phyloP scores from a whole-genome alignment of 441 rosid genomes.

The Erysimum cheiri region DNA sequence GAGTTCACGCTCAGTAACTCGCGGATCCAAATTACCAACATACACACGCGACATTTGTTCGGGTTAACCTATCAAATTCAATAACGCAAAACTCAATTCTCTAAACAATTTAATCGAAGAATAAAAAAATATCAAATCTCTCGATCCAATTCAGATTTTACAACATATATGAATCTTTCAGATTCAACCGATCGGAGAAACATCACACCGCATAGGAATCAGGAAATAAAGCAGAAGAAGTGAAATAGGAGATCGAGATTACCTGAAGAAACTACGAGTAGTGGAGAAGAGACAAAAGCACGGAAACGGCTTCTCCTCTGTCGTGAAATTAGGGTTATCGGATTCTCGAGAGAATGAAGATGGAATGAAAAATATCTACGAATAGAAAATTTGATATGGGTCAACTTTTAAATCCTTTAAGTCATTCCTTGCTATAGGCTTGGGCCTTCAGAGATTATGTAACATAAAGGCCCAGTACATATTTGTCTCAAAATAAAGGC shows the following conservation, averaged over 20 bases:
- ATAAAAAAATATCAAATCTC: not conserved
- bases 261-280: conserved; percentile 25
- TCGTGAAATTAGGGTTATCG: conserved; percentile 39
- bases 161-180: not conserved
- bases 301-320: conserved; percentile 23
- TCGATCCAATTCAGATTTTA: conserved; percentile 9
- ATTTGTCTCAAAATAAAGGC: not conserved
- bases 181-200: conserved; percentile 2
- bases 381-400: not conserved
- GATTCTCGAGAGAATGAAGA: conserved; percentile 5
- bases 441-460: not conserved
- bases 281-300: not conserved
- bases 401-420: conserved; percentile 21
- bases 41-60: conserved; percentile 65
- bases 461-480: not conserved
- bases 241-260: not conserved
- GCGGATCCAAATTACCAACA: conserved; percentile 72
- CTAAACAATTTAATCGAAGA: not conserved
- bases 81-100: not conserved
- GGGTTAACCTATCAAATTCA: not conserved
- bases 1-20: conserved; percentile 71
- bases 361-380: not conserved
- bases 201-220: not conserved
- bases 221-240: not conserved
- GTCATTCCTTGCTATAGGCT: not conserved